Evolutionary conservation across 495 filamentous ascomycete genomes (phyloP).

Genomic region (Xylaria scruposa): DNA sequence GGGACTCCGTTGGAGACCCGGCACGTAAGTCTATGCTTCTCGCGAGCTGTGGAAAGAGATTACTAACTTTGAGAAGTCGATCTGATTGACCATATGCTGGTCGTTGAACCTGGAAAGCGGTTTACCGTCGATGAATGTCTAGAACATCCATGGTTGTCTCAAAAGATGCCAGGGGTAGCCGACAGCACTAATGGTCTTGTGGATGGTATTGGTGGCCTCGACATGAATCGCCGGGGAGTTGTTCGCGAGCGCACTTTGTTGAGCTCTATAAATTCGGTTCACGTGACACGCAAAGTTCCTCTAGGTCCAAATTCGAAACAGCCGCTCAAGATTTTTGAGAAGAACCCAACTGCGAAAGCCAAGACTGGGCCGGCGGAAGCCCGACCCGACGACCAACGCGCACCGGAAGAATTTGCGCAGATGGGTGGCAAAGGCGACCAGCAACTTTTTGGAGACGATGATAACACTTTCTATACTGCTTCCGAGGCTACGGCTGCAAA

Average conservation of each 20-base stretch:
- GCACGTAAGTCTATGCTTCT: slow-evolving; percentile 56
- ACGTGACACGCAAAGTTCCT: slow-evolving; percentile 67
- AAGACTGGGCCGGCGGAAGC: slow-evolving; percentile 54
- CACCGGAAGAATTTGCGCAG: slow-evolving; percentile 76
- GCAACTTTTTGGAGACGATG: slow-evolving; percentile 71
- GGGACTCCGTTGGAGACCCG: slow-evolving; percentile 90
- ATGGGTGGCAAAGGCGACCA: slow-evolving; percentile 86
- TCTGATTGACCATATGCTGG: slow-evolving; percentile 94
- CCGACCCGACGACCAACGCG: slow-evolving; percentile 67
- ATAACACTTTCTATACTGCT: slow-evolving; percentile 53
- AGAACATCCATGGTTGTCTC: slow-evolving; percentile 86
- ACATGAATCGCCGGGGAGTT: slow-evolving; percentile 82
- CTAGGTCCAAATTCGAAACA: slow-evolving; percentile 55
- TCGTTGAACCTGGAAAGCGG: slow-evolving; percentile 80
- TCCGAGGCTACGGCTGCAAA: slow-evolving; percentile 44
- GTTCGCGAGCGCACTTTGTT: slow-evolving; percentile 84
- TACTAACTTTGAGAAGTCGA: slow-evolving; percentile 63
- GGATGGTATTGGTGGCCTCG: slow-evolving; percentile 77
- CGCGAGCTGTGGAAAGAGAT: background rate
- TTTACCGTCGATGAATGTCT: slow-evolving; percentile 91
- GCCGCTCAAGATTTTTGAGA: slow-evolving; percentile 77
- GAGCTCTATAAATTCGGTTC: slow-evolving; percentile 79
- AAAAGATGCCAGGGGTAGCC: slow-evolving; percentile 58
- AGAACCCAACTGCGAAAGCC: slow-evolving; percentile 62
- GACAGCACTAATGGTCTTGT: slow-evolving; percentile 96